Conservation (phyloP, 495 filamentous ascomycete species). For the Amphirosellinia nigrospora region DNA sequence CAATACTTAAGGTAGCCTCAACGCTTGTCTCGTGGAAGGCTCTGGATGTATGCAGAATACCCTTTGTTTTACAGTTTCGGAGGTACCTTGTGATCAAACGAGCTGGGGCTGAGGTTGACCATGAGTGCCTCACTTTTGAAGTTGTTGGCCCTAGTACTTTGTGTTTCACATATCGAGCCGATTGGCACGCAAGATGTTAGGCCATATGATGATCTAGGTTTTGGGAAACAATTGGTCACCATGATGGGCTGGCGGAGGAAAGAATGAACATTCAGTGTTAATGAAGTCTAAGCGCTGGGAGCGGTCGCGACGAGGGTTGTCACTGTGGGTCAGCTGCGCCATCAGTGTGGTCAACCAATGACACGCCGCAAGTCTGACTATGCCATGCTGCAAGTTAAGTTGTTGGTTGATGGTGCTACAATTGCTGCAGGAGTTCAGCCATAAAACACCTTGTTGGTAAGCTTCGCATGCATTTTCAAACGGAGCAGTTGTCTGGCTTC, state of each 20-base stretch:
- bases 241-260: too few relatives aligned
- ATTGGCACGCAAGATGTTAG: neutral
- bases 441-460: neutral
- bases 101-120: neutral
- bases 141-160: neutral
- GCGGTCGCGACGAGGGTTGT: neutral
- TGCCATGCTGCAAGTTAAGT: neutral
- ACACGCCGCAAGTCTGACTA: neutral
- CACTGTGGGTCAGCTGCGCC: slow-evolving; percentile 14
- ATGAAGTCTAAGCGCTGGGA: slow-evolving; percentile 6
- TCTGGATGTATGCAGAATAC: too few relatives aligned
- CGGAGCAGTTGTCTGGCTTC: neutral
- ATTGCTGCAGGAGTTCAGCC: neutral
- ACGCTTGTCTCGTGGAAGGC: too few relatives aligned
- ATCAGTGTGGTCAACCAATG: neutral
- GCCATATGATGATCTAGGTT: neutral
- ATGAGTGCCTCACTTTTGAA: neutral
- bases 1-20: too few relatives aligned
- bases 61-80: too few relatives aligned
- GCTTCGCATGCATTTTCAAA: neutral
- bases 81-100: too few relatives aligned
- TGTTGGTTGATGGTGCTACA: slow-evolving; percentile 17
- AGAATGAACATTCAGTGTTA: neutral
- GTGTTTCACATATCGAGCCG: slow-evolving; percentile 3
- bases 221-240: neutral